Conservation (phyloP, 129 eudicot species). For the Helianthus tuberosus region DNA sequence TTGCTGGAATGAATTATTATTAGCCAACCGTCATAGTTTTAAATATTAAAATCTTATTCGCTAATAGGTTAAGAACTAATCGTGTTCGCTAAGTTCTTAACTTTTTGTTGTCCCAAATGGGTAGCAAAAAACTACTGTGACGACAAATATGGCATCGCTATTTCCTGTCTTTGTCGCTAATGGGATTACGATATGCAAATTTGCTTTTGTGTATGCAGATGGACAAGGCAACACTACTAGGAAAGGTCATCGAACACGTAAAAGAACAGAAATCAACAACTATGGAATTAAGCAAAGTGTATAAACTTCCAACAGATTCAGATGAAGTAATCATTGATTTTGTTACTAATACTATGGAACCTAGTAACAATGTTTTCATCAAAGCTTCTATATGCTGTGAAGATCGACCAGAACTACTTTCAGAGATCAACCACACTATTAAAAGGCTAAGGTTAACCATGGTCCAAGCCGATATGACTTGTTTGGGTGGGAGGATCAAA, state of each 20-base stretch:
- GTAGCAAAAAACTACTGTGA: too few relatives aligned
- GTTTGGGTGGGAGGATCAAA: conserved; percentile 78
- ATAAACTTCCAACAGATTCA: conserved; percentile 51
- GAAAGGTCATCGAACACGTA: conserved; percentile 65
- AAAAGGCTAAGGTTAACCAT: conserved; percentile 52
- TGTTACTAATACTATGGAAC: conserved; percentile 3
- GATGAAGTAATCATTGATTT: conserved; percentile 63
- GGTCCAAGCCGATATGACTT: conserved; percentile 57
- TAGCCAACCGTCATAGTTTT: too few relatives aligned
- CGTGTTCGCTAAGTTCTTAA: too few relatives aligned
- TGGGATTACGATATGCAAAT: neutral
- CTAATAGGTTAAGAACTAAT: too few relatives aligned
- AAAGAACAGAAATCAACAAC: conserved; percentile 52
- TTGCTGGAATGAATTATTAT: too few relatives aligned
- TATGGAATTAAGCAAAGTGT: conserved; percentile 47
- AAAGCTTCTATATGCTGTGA: conserved; percentile 74
- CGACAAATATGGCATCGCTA: too few relatives aligned
- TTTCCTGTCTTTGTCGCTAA: too few relatives aligned
- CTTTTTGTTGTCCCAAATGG: neutral
- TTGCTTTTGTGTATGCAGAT: conserved; percentile 44
- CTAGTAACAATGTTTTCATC: conserved; percentile 31
- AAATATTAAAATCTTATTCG: too few relatives aligned
- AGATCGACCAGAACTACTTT: conserved; percentile 65
- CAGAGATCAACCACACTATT: conserved; percentile 63
- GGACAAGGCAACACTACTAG: conserved; percentile 86